Percentiles rank a stretch among this genome's conserved stretches.
These are phyloP conservation scores for Gnetum montanum DNA, from an alignment of 75 land plant species.

Conservation along the genomic window DNA sequence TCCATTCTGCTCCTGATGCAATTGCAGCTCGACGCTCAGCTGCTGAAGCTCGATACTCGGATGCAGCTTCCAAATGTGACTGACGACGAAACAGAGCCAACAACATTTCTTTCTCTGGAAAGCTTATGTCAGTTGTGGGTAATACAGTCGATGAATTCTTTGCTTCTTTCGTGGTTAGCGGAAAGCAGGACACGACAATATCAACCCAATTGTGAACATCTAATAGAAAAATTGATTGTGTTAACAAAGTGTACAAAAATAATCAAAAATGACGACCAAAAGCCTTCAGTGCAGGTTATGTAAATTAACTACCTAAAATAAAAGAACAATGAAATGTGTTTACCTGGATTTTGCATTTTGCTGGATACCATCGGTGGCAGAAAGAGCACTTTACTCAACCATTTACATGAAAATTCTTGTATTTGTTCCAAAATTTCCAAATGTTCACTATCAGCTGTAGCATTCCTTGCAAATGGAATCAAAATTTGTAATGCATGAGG, in stretches of 20 bases:
- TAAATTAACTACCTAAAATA: no score
- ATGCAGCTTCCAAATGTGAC: slow-evolving; percentile 9
- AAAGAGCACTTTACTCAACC: no score
- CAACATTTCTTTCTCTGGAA: slow-evolving; percentile 34
- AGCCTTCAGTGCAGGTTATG: no score
- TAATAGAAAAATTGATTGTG: slow-evolving; percentile 9
- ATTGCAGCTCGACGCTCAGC: slow-evolving; percentile 9
- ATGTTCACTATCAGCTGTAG: no score
- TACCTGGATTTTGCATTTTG: no score
- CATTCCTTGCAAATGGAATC: slow-evolving; percentile 29
- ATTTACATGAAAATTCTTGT: no score
- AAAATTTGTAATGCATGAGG: slow-evolving; percentile 49
- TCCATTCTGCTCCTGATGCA: slow-evolving; percentile 8
- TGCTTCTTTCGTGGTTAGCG: slow-evolving; percentile 35
- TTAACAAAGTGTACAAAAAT: slow-evolving; percentile 3
- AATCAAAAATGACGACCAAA: no score
- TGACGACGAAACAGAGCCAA: slow-evolving; percentile 55
- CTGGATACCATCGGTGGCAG: no score
- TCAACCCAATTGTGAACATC: slow-evolving; percentile 62
- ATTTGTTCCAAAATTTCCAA: no score
- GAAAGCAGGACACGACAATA: slow-evolving; percentile 77
- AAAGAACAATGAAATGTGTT: no score
- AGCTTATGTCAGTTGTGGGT: slow-evolving; percentile 22
- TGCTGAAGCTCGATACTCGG: slow-evolving; percentile 6
- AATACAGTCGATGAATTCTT: slow-evolving; percentile 22